Conservation (phyloP, 1,139 yeast genomes). For the Nakaseomyces sp. region DNA sequence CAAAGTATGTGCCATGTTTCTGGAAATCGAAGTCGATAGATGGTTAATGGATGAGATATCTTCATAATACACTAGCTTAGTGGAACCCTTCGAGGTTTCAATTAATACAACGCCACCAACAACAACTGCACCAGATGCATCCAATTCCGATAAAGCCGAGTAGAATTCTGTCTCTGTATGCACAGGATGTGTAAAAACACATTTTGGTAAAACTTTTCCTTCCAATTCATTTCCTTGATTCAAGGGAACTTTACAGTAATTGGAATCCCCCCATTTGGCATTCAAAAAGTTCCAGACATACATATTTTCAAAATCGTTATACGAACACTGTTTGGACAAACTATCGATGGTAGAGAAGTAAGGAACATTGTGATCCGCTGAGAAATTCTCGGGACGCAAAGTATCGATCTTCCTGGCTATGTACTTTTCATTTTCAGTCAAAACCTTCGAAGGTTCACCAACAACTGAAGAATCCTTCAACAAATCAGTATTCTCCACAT, state of each 20-base stretch:
- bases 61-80: slow-evolving; percentile 36
- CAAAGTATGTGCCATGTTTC: slow-evolving; percentile 25
- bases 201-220: slow-evolving; percentile 41
- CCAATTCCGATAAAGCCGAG: neutral
- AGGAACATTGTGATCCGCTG: neutral
- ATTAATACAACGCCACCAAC: slow-evolving; percentile 15
- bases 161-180: slow-evolving; percentile 40
- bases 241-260: slow-evolving; percentile 39
- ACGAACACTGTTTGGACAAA: slow-evolving; percentile 1
- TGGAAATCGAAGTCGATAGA: slow-evolving; percentile 29
- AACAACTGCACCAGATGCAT: neutral
- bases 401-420: slow-evolving; percentile 14
- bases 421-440: slow-evolving; percentile 29
- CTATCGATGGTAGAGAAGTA: slow-evolving; percentile 4
- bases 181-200: slow-evolving; percentile 58
- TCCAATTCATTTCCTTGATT: slow-evolving; percentile 24
- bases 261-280: slow-evolving; percentile 51
- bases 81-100: neutral
- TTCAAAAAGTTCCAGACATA: slow-evolving; percentile 62
- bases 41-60: slow-evolving; percentile 34
- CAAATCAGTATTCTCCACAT: too few relatives aligned
- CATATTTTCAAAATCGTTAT: slow-evolving; percentile 41
- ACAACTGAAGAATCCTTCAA: slow-evolving; percentile 6
- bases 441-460: slow-evolving; percentile 12
- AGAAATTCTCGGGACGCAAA: neutral